A percentile compares a stretch with the other conserved stretches of the same genome.
These are phyloP conservation scores for Thraustochytrium striatum DNA, from an alignment of 352 stramenopile genomes.

Conservation along the genomic window DNA sequence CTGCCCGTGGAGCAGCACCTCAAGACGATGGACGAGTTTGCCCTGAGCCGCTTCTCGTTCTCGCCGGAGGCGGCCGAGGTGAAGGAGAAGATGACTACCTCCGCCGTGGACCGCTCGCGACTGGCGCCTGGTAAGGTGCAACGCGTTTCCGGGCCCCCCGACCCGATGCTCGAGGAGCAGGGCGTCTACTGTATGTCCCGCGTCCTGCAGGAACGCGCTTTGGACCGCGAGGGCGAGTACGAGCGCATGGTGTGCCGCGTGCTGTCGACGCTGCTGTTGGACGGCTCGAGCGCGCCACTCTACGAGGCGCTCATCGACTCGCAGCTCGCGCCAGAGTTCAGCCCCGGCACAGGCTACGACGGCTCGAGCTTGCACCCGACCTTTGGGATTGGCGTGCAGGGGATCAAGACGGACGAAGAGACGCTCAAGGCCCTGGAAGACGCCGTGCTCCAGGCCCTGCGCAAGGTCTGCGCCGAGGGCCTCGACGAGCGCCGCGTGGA, in stretches of 20 bases:
- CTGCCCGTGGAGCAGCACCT: constrained; percentile 36
- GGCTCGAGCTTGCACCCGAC: constrained; percentile 20
- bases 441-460: not conserved
- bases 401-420: not conserved
- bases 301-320: constrained; percentile 35
- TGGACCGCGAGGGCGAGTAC: constrained; percentile 19
- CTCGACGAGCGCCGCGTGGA: constrained; percentile 24
- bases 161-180: constrained; percentile 27
- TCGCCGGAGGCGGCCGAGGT: constrained; percentile 20
- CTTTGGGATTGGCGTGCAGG: constrained; percentile 21
- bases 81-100: not conserved
- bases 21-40: constrained; percentile 11
- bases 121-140: too few relatives aligned
- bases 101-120: not conserved
- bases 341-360: constrained; percentile 26
- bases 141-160: constrained; percentile 1
- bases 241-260: constrained; percentile 19
- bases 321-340: constrained; percentile 30
- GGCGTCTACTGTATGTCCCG: not conserved
- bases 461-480: not conserved
- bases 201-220: constrained; percentile 1
- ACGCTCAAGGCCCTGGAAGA: not conserved
- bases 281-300: constrained; percentile 20
- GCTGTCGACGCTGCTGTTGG: constrained; percentile 31
- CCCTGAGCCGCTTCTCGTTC: not conserved